phyloP scores from a whole-genome alignment of 768 basidiomycete genomes.

The Sporobolomyces phaffii region DNA sequence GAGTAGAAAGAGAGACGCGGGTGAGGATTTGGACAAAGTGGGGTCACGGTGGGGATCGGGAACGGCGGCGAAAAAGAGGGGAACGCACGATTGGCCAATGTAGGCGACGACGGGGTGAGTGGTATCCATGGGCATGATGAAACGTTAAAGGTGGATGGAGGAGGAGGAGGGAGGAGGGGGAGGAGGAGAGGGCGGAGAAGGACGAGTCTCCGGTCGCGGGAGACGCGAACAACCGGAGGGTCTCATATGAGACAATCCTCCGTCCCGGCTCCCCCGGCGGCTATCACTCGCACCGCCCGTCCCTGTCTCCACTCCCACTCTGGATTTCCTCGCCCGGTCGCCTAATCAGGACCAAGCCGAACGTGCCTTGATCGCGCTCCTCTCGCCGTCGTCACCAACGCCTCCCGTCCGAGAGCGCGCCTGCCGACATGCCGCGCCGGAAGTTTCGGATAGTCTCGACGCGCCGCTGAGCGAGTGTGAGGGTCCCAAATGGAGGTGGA shows the following conservation, averaged over 20 bases:
- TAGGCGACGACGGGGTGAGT: constrained; percentile 31
- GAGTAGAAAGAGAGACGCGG: not conserved
- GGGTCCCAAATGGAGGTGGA: not conserved
- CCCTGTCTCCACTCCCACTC: too few species aligned
- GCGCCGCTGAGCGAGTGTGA: not conserved
- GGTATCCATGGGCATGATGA: constrained; percentile 7
- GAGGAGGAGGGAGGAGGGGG: not conserved
- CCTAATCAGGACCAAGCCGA: not conserved
- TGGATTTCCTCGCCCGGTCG: not conserved
- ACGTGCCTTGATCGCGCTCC: not conserved
- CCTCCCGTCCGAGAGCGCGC: not conserved
- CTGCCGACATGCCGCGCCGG: not conserved
- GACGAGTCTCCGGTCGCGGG: constrained; percentile 2
- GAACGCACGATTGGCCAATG: constrained; percentile 30
- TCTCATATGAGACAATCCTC: too few species aligned
- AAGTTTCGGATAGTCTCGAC: not conserved
- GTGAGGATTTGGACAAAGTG: too few species aligned
- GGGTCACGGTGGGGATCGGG: not conserved
- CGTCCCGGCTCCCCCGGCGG: not conserved
- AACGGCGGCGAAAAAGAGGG: not conserved
- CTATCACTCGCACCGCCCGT: too few species aligned
- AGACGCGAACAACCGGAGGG: not conserved
- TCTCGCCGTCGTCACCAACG: not conserved
- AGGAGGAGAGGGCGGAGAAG: not conserved
- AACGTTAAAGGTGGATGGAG: not conserved